Evolutionary conservation across 2,329 filamentous ascomycete genomes (phyloP).

Genomic region (Fusarium sarcochroum): DNA sequence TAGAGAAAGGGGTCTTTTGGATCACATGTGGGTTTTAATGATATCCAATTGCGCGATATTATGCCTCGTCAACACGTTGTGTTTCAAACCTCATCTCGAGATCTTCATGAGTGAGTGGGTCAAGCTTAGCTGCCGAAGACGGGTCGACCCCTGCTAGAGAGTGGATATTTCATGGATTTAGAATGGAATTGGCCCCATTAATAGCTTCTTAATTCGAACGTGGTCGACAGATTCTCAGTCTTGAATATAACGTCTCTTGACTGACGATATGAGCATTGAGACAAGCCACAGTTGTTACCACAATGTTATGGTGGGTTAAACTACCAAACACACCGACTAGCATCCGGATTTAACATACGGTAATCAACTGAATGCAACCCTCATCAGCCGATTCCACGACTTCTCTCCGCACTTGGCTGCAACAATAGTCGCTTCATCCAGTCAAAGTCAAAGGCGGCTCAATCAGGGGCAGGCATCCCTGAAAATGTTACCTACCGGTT

Average conservation of each 20-base stretch:
- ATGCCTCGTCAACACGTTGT: slow-evolving; percentile 5
- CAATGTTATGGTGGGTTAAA: background rate
- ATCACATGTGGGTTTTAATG: no score
- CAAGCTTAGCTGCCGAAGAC: slow-evolving; percentile 25
- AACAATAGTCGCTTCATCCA: slow-evolving; percentile 17
- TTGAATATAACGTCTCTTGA: background rate
- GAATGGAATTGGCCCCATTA: slow-evolving; percentile 26
- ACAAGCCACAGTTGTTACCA: background rate
- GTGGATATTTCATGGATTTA: slow-evolving; percentile 26
- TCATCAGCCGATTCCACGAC: slow-evolving; percentile 37
- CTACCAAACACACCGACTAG: background rate
- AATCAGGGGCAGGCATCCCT: slow-evolving; percentile 31
- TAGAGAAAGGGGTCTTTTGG: no score
- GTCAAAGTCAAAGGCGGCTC: slow-evolving; percentile 20
- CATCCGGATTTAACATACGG: background rate
- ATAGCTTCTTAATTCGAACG: slow-evolving; percentile 18
- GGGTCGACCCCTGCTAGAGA: slow-evolving; percentile 32
- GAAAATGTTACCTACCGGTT: slow-evolving; percentile 10
- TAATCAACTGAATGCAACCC: slow-evolving; percentile 19
- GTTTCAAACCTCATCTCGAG: slow-evolving; percentile 18
- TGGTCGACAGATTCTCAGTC: background rate
- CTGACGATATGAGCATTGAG: background rate
- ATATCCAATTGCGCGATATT: background rate
- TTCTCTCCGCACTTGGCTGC: slow-evolving; percentile 31
- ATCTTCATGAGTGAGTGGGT: slow-evolving; percentile 30